These are phyloP conservation scores for Zychaea mexicana DNA, from an alignment of 371 early-diverging fungal species.

Conservation along the genomic window DNA sequence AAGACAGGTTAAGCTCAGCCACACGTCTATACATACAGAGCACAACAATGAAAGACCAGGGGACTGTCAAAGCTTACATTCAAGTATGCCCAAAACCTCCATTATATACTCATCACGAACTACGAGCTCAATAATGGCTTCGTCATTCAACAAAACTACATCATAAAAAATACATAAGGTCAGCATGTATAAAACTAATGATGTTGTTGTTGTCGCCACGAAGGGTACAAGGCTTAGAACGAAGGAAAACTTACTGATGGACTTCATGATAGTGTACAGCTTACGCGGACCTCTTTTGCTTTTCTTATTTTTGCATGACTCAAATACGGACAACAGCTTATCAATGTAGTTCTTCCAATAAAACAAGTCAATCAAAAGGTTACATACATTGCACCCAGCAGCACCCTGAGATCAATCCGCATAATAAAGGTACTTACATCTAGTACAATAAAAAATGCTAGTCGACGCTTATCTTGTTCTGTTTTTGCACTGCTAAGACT, in stretches of 20 bases:
- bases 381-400: too few relatives aligned
- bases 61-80: too few relatives aligned
- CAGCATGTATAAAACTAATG: too few relatives aligned
- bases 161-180: neutral
- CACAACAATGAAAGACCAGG: neutral
- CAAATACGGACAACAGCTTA: slow-evolving; percentile 72
- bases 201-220: too few relatives aligned
- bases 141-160: slow-evolving; percentile 42
- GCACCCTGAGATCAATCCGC: too few relatives aligned
- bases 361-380: neutral
- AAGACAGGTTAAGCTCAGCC: too few relatives aligned
- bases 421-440: slow-evolving; percentile 44
- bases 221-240: too few relatives aligned
- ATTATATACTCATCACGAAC: slow-evolving; percentile 73
- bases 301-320: slow-evolving; percentile 85
- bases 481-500: slow-evolving; percentile 48
- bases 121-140: slow-evolving; percentile 66
- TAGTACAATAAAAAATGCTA: slow-evolving; percentile 47
- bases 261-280: slow-evolving; percentile 72
- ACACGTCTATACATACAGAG: neutral
- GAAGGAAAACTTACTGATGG: slow-evolving; percentile 70
- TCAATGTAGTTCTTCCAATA: slow-evolving; percentile 64
- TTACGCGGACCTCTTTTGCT: slow-evolving; percentile 67
- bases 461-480: slow-evolving; percentile 50
- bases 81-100: slow-evolving; percentile 77